Base-by-base conservation (phyloP, 2,329 filamentous ascomycete genomes). In the Dothiorella sarmentorum region DNA sequence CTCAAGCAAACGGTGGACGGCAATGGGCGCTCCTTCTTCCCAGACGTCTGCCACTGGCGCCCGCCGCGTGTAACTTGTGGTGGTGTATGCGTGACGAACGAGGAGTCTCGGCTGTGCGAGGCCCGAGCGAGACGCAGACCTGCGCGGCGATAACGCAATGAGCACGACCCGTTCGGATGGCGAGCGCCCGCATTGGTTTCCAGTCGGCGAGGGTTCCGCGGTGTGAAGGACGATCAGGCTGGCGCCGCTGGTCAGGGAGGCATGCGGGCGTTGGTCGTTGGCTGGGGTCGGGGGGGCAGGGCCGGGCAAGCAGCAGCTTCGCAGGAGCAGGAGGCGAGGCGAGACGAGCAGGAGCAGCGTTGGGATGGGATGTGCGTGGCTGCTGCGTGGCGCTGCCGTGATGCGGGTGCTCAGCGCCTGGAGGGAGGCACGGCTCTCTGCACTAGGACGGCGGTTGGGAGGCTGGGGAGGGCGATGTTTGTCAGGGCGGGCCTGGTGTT, bases 51-150 rank as follows among this genome's bases (percentile, higher is more conserved):
- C 49, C 33, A 35, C 49, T 52, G 49, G 49, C 35, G 55, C 55
- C 43, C 55, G 55, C 42, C 55, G 55, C 55, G 55, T 57, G 55
- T 57, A 57, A 57, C 55, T 27, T 38, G 42, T 38, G 55, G 55
- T 57, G 47, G 55, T 57, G 55, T 47, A 57, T 31, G 40, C 53
- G 53, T 45, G 40, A 56, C 55, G 44, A 31, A 22, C 22, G 22
- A 27, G 55, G n/a, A 44, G 22, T 35, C 42, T 57, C 55, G 42
- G 55, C 55, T 57, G 55, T 49, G 40, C 40, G 55, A 57, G 42
- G 55, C 42, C 55, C 55, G 42, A 57, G 55, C 55, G 55, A 57
- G 55, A 45, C 22, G 42, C 31, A 35, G 33, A 57, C 40, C 29
- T 27, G 42, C 38, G 53, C 27, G 38, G 42, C 37, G 52, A 44